A percentile compares a stretch with the other conserved stretches of the same genome.
These are phyloP conservation scores for thale cress (Arabidopsis thaliana) DNA, from an alignment of 345 rosid species.

Conservation along the genomic window DNA sequence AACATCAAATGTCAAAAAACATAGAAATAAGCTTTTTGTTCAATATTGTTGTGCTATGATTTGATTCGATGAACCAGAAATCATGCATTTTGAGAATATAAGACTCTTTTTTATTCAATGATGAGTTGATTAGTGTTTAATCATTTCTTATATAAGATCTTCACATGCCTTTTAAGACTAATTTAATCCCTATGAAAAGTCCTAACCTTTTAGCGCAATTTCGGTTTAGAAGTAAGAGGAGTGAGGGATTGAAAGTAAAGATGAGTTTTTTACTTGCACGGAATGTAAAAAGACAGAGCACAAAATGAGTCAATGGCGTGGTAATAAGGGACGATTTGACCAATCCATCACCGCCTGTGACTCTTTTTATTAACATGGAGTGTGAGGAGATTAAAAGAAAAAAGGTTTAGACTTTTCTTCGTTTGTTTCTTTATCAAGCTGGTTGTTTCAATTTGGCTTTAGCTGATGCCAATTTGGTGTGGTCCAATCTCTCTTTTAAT, in stretches of 20 bases:
- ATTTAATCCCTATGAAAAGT: slow-evolving; percentile 16
- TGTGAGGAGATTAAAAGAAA: slow-evolving; percentile 8
- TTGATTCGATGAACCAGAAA: slow-evolving; percentile 18
- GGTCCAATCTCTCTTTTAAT: slow-evolving; percentile 14
- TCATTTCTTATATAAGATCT: slow-evolving; percentile 16
- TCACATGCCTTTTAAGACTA: slow-evolving; percentile 27
- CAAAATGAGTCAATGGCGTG: slow-evolving; percentile 27
- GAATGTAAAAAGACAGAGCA: slow-evolving; percentile 8
- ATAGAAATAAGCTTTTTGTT: not conserved
- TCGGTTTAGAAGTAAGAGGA: slow-evolving; percentile 15
- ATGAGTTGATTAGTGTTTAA: slow-evolving; percentile 20
- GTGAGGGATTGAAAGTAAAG: not conserved
- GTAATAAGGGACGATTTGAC: slow-evolving; percentile 30
- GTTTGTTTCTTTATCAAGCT: slow-evolving; percentile 30
- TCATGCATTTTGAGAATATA: not conserved
- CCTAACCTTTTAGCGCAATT: slow-evolving; percentile 10
- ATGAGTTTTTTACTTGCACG: slow-evolving; percentile 33
- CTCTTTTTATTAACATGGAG: slow-evolving; percentile 7
- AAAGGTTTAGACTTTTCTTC: slow-evolving; percentile 38
- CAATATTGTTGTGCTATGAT: slow-evolving; percentile 9
- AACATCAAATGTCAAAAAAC: not conserved
- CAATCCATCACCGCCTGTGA: slow-evolving; percentile 30
- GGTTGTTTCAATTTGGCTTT: slow-evolving; percentile 28
- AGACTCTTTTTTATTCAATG: slow-evolving; percentile 20
- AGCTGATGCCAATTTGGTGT: slow-evolving; percentile 29